A percentile compares a stretch with the other conserved stretches of the same genome.
phyloP scores from a whole-genome alignment of 257 asterid genomes.

The Solanum virginianum region DNA sequence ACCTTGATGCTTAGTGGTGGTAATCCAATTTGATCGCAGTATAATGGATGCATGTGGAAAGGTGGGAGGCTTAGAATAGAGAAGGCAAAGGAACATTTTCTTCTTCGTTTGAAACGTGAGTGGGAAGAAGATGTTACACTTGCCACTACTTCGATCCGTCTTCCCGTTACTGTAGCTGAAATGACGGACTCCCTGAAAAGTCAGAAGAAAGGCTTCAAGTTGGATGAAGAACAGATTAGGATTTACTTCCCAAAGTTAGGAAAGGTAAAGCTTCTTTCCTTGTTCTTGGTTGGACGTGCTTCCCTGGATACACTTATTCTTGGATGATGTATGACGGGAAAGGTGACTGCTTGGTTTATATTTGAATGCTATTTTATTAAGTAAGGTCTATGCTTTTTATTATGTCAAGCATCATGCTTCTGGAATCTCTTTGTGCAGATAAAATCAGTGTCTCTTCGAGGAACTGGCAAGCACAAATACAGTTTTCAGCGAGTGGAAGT shows the following conservation, averaged over 20 bases:
- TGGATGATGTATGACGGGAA: neutral
- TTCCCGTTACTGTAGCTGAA: slow-evolving; percentile 19
- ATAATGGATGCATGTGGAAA: slow-evolving; percentile 94
- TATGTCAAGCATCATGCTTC: slow-evolving; percentile 1
- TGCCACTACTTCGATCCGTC: slow-evolving; percentile 17
- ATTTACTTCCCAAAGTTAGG: slow-evolving; percentile 67
- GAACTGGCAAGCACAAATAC: slow-evolving; percentile 92
- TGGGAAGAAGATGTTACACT: slow-evolving; percentile 63
- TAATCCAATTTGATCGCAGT: slow-evolving; percentile 29
- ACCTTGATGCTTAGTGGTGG: neutral
- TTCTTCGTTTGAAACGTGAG: slow-evolving; percentile 45
- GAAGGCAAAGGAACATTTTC: slow-evolving; percentile 78
- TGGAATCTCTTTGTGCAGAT: slow-evolving; percentile 30
- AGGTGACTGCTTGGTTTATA: neutral
- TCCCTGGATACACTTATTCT: neutral
- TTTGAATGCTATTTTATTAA: neutral
- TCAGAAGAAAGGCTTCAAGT: slow-evolving; percentile 20
- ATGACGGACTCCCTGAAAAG: slow-evolving; percentile 16
- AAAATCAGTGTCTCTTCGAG: slow-evolving; percentile 61
- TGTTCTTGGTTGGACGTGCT: neutral
- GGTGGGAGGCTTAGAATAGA: slow-evolving; percentile 81
- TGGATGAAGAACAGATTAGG: slow-evolving; percentile 42
- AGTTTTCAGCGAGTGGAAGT: slow-evolving; percentile 82
- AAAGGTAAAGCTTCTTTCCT: slow-evolving; percentile 34
- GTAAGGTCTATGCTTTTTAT: neutral